phyloP scores from a whole-genome alignment of 345 rosid species.

The Moricandia arvensis region DNA sequence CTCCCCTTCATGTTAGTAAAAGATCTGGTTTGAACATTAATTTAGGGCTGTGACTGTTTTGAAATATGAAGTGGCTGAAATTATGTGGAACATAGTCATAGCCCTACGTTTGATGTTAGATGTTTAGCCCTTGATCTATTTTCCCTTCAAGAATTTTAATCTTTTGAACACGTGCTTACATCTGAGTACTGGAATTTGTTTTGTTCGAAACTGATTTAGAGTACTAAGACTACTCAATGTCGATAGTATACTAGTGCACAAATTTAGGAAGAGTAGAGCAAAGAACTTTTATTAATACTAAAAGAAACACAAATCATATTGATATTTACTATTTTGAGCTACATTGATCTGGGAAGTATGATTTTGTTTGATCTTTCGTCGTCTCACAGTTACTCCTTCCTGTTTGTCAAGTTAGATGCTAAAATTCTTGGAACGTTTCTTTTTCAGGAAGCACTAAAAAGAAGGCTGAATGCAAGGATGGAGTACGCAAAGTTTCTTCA shows the following conservation, averaged over 20 bases:
- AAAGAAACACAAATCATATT: neutral
- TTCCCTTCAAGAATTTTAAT: neutral
- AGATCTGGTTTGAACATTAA: neutral
- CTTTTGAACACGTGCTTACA: neutral
- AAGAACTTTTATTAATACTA: neutral
- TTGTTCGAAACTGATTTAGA: neutral
- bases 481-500: constrained; percentile 98
- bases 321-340: neutral
- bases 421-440: constrained; percentile 21
- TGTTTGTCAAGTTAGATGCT: constrained; percentile 1
- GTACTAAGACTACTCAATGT: neutral
- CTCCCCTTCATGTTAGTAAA: no score
- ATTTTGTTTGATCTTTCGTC: neutral
- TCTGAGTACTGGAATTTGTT: neutral
- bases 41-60: neutral
- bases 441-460: constrained; percentile 80
- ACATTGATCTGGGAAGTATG: neutral
- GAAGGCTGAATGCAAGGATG: constrained; percentile 85
- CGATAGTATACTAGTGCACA: neutral
- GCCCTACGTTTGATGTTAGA: neutral
- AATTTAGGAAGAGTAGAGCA: constrained; percentile 7
- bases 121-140: constrained; percentile 3
- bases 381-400: neutral
- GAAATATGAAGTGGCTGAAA: neutral
- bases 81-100: neutral